A percentile compares a stretch with the other conserved stretches of the same genome.
phyloP scores from a whole-genome alignment of 768 basidiomycete species.

The Lentinula detonsa region DNA sequence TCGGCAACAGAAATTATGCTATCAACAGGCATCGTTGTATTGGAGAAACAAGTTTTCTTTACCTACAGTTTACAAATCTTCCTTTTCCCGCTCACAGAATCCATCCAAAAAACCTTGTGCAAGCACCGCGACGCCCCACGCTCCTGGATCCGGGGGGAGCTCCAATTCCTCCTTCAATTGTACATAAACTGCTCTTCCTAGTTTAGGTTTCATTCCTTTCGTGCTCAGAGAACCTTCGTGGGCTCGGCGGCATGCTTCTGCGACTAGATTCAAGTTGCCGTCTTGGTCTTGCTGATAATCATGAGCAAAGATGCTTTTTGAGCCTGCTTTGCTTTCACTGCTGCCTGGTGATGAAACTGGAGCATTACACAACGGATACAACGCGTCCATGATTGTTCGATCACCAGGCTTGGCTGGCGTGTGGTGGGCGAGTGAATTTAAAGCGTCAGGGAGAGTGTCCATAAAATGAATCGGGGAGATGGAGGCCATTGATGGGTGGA shows the following conservation, averaged over 20 bases:
- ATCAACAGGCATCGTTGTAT: no score
- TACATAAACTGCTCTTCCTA: conserved; percentile 45
- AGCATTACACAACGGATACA: conserved; percentile 36
- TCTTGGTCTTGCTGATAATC: not conserved
- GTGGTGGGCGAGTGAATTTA: conserved; percentile 27
- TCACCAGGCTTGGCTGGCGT: conserved; percentile 50
- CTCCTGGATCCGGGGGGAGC: conserved; percentile 49
- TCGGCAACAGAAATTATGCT: no score
- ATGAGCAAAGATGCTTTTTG: no score
- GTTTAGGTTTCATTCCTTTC: conserved; percentile 35
- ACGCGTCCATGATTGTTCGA: conserved; percentile 52
- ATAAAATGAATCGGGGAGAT: not conserved
- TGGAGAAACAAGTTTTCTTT: no score
- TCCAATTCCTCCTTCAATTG: conserved; percentile 1
- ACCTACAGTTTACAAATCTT: not conserved
- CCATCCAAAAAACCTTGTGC: conserved; percentile 30
- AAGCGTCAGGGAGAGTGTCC: conserved; percentile 18
- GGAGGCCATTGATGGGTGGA: not conserved
- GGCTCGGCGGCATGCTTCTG: conserved; percentile 28
- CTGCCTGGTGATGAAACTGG: conserved; percentile 9
- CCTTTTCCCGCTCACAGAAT: conserved; percentile 1
- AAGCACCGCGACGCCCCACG: conserved; percentile 43
- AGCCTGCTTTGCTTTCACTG: not conserved
- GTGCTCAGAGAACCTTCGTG: conserved; percentile 41
- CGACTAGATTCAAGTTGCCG: conserved; percentile 13